Conservation (phyloP, 805 yeast genomes). For the Ogataea philodendri region DNA sequence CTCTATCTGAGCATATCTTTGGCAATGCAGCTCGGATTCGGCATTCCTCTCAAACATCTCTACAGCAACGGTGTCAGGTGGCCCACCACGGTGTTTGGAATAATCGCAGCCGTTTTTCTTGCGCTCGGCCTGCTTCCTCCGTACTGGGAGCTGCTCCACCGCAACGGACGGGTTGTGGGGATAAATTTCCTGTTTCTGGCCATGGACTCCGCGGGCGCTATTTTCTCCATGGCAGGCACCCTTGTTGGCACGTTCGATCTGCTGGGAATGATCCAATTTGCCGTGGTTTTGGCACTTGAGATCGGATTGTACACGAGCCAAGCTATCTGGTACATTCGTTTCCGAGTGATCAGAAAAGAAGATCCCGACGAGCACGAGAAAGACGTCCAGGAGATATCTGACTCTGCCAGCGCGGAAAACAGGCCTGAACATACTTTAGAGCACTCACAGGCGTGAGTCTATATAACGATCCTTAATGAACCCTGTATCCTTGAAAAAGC, state of each 20-base stretch:
- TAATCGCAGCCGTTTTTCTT: slow-evolving; percentile 46
- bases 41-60: slow-evolving; percentile 59
- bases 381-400: slow-evolving; percentile 22
- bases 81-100: slow-evolving; percentile 49
- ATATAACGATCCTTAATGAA: slow-evolving; percentile 2
- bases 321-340: slow-evolving; percentile 61
- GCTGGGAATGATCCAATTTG: slow-evolving; percentile 76
- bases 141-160: slow-evolving; percentile 50
- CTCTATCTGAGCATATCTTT: slow-evolving; percentile 44
- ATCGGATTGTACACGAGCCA: slow-evolving; percentile 75
- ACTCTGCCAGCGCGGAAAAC: slow-evolving; percentile 18
- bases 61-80: slow-evolving; percentile 41
- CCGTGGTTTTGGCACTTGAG: slow-evolving; percentile 72
- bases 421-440: slow-evolving; percentile 7
- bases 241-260: slow-evolving; percentile 63
- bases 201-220: slow-evolving; percentile 80
- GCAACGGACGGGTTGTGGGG: slow-evolving; percentile 58
- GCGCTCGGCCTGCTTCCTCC: slow-evolving; percentile 56
- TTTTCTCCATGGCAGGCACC: slow-evolving; percentile 62
- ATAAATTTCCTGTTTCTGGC: slow-evolving; percentile 76
- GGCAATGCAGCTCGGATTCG: slow-evolving; percentile 68
- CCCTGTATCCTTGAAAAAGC: no score
- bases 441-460: slow-evolving; percentile 8
- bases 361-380: slow-evolving; percentile 7
- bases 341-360: slow-evolving; percentile 27